These are phyloP conservation scores for Ophiocordyceps unilateralis DNA, from an alignment of 2,329 filamentous ascomycete genomes.

Conservation along the genomic window DNA sequence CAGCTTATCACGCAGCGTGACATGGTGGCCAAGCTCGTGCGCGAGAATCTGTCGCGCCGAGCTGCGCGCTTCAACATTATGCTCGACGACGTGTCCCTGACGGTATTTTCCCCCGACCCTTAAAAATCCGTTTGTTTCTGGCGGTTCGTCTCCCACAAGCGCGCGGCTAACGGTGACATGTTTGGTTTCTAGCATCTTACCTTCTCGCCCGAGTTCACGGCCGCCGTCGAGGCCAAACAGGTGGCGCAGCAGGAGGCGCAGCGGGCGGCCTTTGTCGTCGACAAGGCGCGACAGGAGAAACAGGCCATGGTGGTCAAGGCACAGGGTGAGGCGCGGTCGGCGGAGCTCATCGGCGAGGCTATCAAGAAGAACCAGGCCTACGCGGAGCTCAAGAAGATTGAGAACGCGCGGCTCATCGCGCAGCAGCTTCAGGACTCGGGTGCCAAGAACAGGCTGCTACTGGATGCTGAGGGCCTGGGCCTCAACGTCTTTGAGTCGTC, in stretches of 20 bases:
- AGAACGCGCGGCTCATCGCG: constrained; percentile 88
- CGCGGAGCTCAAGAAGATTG: constrained; percentile 92
- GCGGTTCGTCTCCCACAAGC: neutral
- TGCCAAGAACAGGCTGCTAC: constrained; percentile 81
- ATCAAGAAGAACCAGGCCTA: constrained; percentile 99
- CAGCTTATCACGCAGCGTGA: constrained; percentile 98
- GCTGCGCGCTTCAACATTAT: constrained; percentile 95
- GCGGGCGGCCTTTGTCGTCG: constrained; percentile 89
- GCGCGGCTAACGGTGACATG: neutral
- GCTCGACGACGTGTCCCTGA: constrained; percentile 91
- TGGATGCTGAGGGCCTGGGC: constrained; percentile 80
- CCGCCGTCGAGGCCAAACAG: constrained; percentile 57
- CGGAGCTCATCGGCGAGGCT: constrained; percentile 93
- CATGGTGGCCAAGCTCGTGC: constrained; percentile 78
- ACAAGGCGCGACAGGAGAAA: constrained; percentile 98
- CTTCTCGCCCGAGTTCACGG: constrained; percentile 58
- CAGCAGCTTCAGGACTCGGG: constrained; percentile 68
- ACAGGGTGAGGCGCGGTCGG: constrained; percentile 95
- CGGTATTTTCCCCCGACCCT: constrained; percentile 32
- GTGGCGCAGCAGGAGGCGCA: constrained; percentile 85
- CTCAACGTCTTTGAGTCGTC: constrained; percentile 58
- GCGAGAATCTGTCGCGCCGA: constrained; percentile 80
- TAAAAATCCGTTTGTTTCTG: neutral
- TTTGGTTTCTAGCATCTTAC: constrained; percentile 38
- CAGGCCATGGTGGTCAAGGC: constrained; percentile 97